Percentiles rank a stretch among this genome's conserved stretches.
Evolutionary conservation across 805 yeast genomes (phyloP).

Genomic region (Yarrowia deformans): DNA sequence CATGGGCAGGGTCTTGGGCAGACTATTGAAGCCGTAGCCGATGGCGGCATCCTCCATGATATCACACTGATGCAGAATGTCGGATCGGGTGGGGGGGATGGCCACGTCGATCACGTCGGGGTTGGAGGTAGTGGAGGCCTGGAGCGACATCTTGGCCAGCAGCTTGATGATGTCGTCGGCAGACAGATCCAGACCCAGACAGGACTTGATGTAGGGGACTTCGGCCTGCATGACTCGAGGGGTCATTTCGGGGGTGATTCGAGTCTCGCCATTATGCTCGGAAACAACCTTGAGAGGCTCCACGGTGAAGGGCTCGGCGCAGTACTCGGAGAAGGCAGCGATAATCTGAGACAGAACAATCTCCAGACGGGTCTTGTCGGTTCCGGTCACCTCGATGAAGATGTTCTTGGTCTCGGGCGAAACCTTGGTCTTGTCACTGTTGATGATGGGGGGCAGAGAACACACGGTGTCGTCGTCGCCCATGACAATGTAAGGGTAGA

Average conservation of each 20-base stretch:
- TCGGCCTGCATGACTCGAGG: constrained; percentile 78
- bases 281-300: constrained; percentile 91
- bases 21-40: constrained; percentile 91
- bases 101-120: constrained; percentile 64
- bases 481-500: constrained; percentile 79
- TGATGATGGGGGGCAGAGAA: constrained; percentile 96
- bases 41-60: constrained; percentile 98
- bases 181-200: constrained; percentile 81
- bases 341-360: constrained; percentile 90
- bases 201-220: constrained; percentile 84
- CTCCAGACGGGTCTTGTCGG: constrained; percentile 93
- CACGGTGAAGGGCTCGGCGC: constrained; percentile 77
- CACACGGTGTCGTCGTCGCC: constrained; percentile 80
- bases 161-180: constrained; percentile 72
- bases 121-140: constrained; percentile 60
- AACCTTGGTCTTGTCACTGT: constrained; percentile 89
- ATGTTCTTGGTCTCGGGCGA: constrained; percentile 83
- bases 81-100: constrained; percentile 95
- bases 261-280: constrained; percentile 76
- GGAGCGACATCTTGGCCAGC: constrained; percentile 81
- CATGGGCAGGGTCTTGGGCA: constrained; percentile 79
- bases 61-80: constrained; percentile 95
- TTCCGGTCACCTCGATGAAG: constrained; percentile 92
- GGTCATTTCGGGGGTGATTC: constrained; percentile 75
- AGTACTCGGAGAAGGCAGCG: constrained; percentile 94